Conservation (phyloP, 352 stramenopile genomes). For the Phytophthora uliginosa region DNA sequence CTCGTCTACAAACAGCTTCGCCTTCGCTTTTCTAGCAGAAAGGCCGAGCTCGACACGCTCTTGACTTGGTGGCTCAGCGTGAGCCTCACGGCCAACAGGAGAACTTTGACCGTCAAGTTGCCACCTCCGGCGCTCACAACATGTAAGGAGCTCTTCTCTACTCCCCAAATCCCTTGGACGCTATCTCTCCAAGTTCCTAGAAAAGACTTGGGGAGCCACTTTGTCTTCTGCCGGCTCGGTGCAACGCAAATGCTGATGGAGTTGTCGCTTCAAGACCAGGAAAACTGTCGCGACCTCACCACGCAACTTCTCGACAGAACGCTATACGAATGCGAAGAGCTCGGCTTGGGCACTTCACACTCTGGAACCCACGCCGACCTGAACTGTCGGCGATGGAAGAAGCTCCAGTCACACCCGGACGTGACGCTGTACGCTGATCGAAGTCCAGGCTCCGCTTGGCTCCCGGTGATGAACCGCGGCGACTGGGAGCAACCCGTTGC, state of each 20-base stretch:
- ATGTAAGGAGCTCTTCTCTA: constrained; percentile 8
- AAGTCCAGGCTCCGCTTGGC: constrained; percentile 20
- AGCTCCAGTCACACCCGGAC: constrained; percentile 32
- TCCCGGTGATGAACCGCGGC: constrained; percentile 26
- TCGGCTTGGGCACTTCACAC: constrained; percentile 25
- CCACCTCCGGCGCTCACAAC: neutral
- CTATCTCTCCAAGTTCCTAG: neutral
- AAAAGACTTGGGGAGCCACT: constrained; percentile 7
- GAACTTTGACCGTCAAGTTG: neutral
- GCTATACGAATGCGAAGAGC: constrained; percentile 36
- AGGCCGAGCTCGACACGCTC: neutral
- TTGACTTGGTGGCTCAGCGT: neutral
- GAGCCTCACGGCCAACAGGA: neutral
- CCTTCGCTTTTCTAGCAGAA: neutral
- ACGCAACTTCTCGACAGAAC: constrained; percentile 38
- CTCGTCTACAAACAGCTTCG: neutral
- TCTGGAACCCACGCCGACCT: constrained; percentile 22
- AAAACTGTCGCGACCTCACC: constrained; percentile 28
- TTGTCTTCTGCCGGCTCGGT: neutral
- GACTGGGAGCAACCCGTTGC: constrained; percentile 36
- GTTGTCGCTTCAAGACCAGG: constrained; percentile 29
- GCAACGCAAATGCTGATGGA: constrained; percentile 19
- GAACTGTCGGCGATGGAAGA: constrained; percentile 28
- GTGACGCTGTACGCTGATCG: constrained; percentile 38
- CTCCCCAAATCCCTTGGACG: constrained; percentile 1